Evolutionary conservation across 495 filamentous ascomycete species (phyloP).

Genomic region (Gamarada debralockiae): DNA sequence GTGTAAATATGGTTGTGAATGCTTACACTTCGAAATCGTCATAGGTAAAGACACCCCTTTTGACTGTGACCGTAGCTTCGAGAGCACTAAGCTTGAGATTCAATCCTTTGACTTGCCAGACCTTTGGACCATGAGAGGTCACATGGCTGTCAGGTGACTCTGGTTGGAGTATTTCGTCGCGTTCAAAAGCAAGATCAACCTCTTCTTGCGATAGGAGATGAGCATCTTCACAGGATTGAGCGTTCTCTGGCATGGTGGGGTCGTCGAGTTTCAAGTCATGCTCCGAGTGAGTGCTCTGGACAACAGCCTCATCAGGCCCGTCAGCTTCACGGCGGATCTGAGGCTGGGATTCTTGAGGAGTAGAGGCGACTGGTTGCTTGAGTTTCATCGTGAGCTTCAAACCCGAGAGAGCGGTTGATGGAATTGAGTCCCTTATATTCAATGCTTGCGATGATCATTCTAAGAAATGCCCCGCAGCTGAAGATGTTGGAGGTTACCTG

Average conservation of each 20-base stretch:
- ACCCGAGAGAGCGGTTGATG: not conserved
- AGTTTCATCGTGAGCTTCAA: not conserved
- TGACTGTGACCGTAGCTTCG: slow-evolving; percentile 4
- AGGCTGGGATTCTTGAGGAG: not conserved
- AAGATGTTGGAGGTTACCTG: too few relatives aligned
- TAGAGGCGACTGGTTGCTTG: not conserved
- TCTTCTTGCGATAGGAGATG: not conserved
- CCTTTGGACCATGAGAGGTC: not conserved
- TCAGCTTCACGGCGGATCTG: too few relatives aligned
- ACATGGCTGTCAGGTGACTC: not conserved
- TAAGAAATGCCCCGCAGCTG: too few relatives aligned
- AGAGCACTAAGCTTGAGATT: slow-evolving; percentile 9
- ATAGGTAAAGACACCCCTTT: not conserved
- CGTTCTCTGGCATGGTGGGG: not conserved
- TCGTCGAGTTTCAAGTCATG: not conserved
- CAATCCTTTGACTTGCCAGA: slow-evolving; percentile 10
- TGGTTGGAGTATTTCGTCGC: not conserved
- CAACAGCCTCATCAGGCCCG: not conserved
- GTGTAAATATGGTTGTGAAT: not conserved
- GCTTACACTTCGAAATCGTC: slow-evolving; percentile 5
- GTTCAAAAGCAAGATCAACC: slow-evolving; percentile 5
- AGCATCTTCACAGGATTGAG: not conserved
- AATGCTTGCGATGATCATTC: too few relatives aligned
- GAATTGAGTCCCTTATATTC: not conserved
- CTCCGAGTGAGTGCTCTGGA: not conserved